Conservation (phyloP, 768 basidiomycete species). For the Naganishia antarctica region DNA sequence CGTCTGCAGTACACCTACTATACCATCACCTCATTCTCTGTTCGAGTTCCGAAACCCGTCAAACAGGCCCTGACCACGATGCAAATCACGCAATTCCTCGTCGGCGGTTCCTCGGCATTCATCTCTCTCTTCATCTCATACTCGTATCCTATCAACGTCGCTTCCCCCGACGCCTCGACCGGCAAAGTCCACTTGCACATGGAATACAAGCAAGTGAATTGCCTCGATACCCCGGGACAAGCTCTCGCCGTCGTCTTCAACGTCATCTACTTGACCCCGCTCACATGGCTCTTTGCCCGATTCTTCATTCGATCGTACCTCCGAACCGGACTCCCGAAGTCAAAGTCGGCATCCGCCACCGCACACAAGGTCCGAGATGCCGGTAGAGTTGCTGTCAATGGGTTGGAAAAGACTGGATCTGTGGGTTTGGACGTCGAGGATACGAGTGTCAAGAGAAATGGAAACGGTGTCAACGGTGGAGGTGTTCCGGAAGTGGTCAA, state of each 20-base stretch:
- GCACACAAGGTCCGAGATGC: slow-evolving; percentile 16
- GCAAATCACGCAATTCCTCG: slow-evolving; percentile 39
- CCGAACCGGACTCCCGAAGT: background rate
- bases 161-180: background rate
- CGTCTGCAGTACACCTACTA: slow-evolving; percentile 36
- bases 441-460: slow-evolving; percentile 22
- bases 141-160: slow-evolving; percentile 18
- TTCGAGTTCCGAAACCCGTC: slow-evolving; percentile 38
- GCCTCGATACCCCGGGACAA: slow-evolving; percentile 33
- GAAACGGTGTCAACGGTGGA: background rate
- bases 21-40: slow-evolving; percentile 33
- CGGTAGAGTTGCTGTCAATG: slow-evolving; percentile 13
- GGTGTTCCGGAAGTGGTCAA: slow-evolving; percentile 12
- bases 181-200: slow-evolving; percentile 1
- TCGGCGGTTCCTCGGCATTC: slow-evolving; percentile 27
- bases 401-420: slow-evolving; percentile 14
- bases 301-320: slow-evolving; percentile 41
- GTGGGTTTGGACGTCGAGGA: slow-evolving; percentile 12
- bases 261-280: slow-evolving; percentile 34
- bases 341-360: background rate
- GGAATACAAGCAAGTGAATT: slow-evolving; percentile 23
- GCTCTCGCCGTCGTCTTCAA: slow-evolving; percentile 34
- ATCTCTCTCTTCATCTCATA: slow-evolving; percentile 29
- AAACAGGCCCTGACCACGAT: slow-evolving; percentile 33
- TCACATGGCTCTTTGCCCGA: slow-evolving; percentile 37